Conservation (phyloP, 2,329 filamentous ascomycete species). For the Bisporella sp. region DNA sequence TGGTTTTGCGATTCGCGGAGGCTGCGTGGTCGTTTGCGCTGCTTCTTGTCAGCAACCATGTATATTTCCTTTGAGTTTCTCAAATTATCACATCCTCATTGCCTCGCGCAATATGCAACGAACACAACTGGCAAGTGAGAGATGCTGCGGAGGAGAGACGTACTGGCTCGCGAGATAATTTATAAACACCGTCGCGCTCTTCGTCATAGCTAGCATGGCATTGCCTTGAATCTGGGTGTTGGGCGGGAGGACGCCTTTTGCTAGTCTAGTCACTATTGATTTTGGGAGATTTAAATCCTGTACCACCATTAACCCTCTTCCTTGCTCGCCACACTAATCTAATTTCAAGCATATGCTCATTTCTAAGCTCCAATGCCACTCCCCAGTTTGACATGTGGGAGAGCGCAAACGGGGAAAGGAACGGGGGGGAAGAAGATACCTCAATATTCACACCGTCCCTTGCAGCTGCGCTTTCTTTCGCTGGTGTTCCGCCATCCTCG, state of each 20-base stretch:
- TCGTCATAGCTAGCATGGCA: conserved; percentile 70
- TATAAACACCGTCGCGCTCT: conserved; percentile 78
- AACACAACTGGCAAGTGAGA: neutral
- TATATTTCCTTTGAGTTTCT: neutral
- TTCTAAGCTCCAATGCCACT: too few species aligned
- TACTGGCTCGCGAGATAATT: conserved; percentile 73
- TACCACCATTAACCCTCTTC: neutral
- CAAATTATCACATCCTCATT: neutral
- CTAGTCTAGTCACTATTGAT: conserved; percentile 72
- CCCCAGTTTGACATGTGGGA: neutral
- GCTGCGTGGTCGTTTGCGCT: conserved; percentile 70
- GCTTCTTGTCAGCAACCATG: neutral
- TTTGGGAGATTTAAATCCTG: conserved; percentile 73
- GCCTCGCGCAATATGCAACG: neutral
- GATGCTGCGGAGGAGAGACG: conserved; percentile 26
- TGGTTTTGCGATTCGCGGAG: conserved; percentile 66
- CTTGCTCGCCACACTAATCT: neutral
- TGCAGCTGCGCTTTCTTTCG: conserved; percentile 18
- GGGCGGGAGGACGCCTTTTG: conserved; percentile 71
- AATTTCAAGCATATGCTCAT: neutral
- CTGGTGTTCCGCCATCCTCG: conserved; percentile 27
- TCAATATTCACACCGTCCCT: conserved; percentile 38
- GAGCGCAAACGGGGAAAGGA: neutral
- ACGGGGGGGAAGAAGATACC: conserved; percentile 28
- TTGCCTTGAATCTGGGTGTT: conserved; percentile 82